Base-by-base conservation (phyloP, 2,329 filamentous ascomycete genomes). In the Curvularia sp. region DNA sequence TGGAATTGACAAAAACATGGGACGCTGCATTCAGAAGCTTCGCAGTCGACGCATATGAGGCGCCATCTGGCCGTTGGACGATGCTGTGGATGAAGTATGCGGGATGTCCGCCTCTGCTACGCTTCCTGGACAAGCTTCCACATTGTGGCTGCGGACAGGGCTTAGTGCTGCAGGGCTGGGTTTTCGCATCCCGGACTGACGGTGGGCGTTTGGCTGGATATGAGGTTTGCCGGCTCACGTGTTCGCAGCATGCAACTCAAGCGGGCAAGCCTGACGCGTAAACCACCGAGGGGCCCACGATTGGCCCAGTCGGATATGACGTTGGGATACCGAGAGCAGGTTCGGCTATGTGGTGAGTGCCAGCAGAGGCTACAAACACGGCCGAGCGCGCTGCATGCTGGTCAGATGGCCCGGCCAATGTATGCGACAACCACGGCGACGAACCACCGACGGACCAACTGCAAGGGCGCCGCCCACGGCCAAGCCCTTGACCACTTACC, bases 241-340 rank as follows among this genome's bases (percentile, higher is more conserved):
- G 66, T 46, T 69, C 66, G 66, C 66, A 60, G 52, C 31, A 69
- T 67, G 57, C 33, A 44, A 31, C 66, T 56, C 57, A 50, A 66
- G 55, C 18, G 31, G 58, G 64, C 57, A 63, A 56, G 22, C 42
- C 18, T n/a, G 20, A 50, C 26, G 52, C 12, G 42, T 38, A 28
- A 39, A 48, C 43, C n/a, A 42, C 38, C 18, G 12, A 12, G 31
- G 47, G 39, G 28, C 9, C 39, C 26, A 28, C 41, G 49, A 60
- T 60, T 60, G 48, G 54, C 18, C 15, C 9, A 31, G 44, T 18
- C 31, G 9, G 33, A 54, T 58, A 51, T 53, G 58, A 58, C 46
- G 15, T 10, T 10, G 38, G 22, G 33, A 43, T 31, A 18, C 35
- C 12, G n/a, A 53, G n/a, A 42, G 31, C 33, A 38, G 20, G 33